A percentile compares a stretch with the other conserved stretches of the same genome.
phyloP scores from a whole-genome alignment of 306 rosid genomes.

The Quercus agrifolia region DNA sequence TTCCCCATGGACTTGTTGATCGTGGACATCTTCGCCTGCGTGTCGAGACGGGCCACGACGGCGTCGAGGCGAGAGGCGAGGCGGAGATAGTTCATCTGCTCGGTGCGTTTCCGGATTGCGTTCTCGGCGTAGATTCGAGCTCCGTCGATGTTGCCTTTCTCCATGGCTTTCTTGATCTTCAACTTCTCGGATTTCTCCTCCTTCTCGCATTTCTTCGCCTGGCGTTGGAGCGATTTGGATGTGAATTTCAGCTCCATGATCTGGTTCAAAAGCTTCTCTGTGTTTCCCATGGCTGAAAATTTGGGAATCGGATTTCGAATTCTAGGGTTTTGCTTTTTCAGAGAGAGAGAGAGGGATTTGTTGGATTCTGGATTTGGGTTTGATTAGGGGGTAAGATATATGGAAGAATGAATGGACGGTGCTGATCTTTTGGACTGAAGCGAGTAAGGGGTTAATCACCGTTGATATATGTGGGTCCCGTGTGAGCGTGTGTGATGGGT shows the following conservation, averaged over 20 bases:
- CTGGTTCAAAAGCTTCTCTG: slow-evolving; percentile 88
- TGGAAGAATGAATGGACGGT: too few species aligned
- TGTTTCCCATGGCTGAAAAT: slow-evolving; percentile 62
- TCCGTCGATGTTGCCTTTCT: slow-evolving; percentile 91
- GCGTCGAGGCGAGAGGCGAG: slow-evolving; percentile 90
- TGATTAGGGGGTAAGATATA: background rate
- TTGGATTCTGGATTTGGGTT: background rate
- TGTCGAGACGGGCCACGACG: slow-evolving; percentile 91
- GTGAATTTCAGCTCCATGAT: slow-evolving; percentile 97
- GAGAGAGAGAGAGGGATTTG: background rate
- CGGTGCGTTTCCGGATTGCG: slow-evolving; percentile 84
- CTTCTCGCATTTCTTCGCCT: slow-evolving; percentile 82
- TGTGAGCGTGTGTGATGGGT: background rate
- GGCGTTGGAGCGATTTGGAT: slow-evolving; percentile 88
- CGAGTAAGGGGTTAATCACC: background rate
- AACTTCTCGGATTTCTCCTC: slow-evolving; percentile 91
- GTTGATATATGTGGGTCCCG: background rate
- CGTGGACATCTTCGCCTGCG: slow-evolving; percentile 93
- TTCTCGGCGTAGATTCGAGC: slow-evolving; percentile 96
- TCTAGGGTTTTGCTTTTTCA: slow-evolving; percentile 3
- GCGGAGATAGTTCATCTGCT: slow-evolving; percentile 97
- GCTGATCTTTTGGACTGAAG: too few species aligned
- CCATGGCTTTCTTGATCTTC: slow-evolving; percentile 93
- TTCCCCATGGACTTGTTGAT: slow-evolving; percentile 85
- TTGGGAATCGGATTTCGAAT: background rate